phyloP scores from a whole-genome alignment of 208 protist genomes.

The Naegleria fowleri region DNA sequence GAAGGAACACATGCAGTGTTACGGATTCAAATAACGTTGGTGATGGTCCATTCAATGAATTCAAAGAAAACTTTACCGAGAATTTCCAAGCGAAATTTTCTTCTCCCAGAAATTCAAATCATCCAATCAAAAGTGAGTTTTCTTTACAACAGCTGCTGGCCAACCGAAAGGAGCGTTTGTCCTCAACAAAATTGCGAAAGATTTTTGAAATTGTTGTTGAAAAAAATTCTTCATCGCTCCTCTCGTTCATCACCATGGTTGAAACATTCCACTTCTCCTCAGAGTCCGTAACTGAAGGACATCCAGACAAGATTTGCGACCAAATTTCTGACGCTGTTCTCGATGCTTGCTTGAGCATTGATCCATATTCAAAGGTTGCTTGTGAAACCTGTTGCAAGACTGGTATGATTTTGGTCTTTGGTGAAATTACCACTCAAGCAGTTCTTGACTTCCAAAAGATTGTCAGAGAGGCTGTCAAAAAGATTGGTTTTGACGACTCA shows the following conservation, averaged over 20 bases:
- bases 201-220: too few relatives aligned
- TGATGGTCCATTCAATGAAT: too few relatives aligned
- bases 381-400: constrained; percentile 97
- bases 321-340: constrained; percentile 98
- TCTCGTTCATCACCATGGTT: not conserved
- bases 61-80: too few relatives aligned
- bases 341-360: constrained; percentile 93
- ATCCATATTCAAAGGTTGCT: constrained; percentile 95
- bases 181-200: too few relatives aligned
- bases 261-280: constrained; percentile 91
- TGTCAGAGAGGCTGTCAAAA: constrained; percentile 89
- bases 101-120: too few relatives aligned
- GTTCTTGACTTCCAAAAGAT: constrained; percentile 94
- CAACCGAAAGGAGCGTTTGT: too few relatives aligned
- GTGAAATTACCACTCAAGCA: constrained; percentile 98
- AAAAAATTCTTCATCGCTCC: too few relatives aligned
- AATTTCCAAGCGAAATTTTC: too few relatives aligned
- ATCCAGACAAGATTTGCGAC: constrained; percentile 99
- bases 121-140: too few relatives aligned
- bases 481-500: constrained; percentile 94
- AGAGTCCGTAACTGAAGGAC: constrained; percentile 98
- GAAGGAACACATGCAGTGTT: too few relatives aligned
- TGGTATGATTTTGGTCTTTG: constrained; percentile 97
- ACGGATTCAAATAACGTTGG: too few relatives aligned
- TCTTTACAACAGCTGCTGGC: too few relatives aligned